Conservation (phyloP, 306 rosid genomes). For the Macrotyloma uniflorum region DNA sequence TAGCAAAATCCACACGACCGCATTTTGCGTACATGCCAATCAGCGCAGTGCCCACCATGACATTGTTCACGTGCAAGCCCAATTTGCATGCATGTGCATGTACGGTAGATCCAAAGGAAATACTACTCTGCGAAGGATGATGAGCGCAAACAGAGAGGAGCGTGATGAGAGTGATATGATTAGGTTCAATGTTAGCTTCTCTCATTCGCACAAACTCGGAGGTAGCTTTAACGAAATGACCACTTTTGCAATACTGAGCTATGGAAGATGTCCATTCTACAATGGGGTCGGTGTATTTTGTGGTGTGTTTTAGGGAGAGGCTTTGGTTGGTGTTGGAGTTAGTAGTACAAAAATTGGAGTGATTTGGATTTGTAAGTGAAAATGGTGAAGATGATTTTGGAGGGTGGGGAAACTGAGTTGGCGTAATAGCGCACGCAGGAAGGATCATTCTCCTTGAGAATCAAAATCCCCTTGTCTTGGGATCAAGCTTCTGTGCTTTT, state of each 20-base stretch:
- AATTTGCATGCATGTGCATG: constrained; percentile 64
- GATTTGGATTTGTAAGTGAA: constrained; percentile 36
- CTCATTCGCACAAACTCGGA: constrained; percentile 63
- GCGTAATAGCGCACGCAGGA: constrained; percentile 40
- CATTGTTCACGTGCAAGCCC: constrained; percentile 58
- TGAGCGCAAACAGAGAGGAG: constrained; percentile 80
- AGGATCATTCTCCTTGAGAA: constrained; percentile 44
- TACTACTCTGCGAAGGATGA: constrained; percentile 36
- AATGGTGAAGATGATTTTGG: constrained; percentile 39
- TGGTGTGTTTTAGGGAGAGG: constrained; percentile 32
- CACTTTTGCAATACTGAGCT: constrained; percentile 63
- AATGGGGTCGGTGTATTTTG: constrained; percentile 43
- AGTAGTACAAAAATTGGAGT: constrained; percentile 25
- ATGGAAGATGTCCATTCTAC: constrained; percentile 83
- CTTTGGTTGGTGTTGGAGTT: constrained; percentile 38
- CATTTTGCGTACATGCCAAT: constrained; percentile 80
- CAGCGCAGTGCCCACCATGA: constrained; percentile 83
- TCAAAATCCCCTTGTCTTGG: not conserved
- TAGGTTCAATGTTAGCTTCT: constrained; percentile 65
- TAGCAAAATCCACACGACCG: constrained; percentile 52
- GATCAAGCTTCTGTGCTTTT: not conserved
- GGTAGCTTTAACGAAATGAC: constrained; percentile 66
- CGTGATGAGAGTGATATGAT: constrained; percentile 69
- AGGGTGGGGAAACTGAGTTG: constrained; percentile 44
- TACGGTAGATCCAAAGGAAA: constrained; percentile 55